Conservation (phyloP, 441 rosid genomes). For the Lepidium campestre region DNA sequence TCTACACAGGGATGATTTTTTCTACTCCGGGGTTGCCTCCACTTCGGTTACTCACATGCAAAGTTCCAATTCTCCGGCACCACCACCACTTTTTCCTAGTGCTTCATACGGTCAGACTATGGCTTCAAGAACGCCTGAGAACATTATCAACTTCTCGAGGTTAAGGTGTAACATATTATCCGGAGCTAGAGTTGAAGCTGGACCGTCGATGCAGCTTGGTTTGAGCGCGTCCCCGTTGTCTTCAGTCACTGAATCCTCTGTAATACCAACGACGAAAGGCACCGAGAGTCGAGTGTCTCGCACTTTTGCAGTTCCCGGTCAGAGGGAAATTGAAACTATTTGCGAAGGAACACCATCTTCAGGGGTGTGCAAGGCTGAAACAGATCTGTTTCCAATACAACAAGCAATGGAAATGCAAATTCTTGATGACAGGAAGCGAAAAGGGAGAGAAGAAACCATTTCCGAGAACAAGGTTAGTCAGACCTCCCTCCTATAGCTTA, state of each 20-base stretch:
- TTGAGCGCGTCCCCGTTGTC: slow-evolving; percentile 6
- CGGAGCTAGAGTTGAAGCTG: not conserved
- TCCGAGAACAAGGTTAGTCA: slow-evolving; percentile 3
- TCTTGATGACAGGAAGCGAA: not conserved
- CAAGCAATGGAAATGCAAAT: not conserved
- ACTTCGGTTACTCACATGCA: not conserved
- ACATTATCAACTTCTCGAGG: slow-evolving; percentile 9
- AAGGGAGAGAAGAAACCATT: slow-evolving; percentile 3
- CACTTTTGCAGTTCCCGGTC: not conserved
- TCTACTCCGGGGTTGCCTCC: not conserved
- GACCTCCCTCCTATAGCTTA: not conserved
- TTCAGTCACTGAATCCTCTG: not conserved
- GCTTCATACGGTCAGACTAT: not conserved
- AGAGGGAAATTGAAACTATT: not conserved
- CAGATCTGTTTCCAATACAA: not conserved
- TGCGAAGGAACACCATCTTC: not conserved
- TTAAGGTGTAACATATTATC: not conserved
- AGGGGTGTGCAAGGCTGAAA: not conserved
- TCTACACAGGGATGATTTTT: slow-evolving; percentile 33
- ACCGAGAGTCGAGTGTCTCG: not conserved
- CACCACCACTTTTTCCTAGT: not conserved
- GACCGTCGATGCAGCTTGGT: slow-evolving; percentile 2
- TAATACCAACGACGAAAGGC: not conserved
- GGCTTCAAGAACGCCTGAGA: not conserved
- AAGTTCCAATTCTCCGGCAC: not conserved